A percentile compares a stretch with the other conserved stretches of the same genome.
These are phyloP conservation scores for Pseudozyma tsukubaensis DNA, from an alignment of 1,284 basidiomycete species.

Conservation along the genomic window DNA sequence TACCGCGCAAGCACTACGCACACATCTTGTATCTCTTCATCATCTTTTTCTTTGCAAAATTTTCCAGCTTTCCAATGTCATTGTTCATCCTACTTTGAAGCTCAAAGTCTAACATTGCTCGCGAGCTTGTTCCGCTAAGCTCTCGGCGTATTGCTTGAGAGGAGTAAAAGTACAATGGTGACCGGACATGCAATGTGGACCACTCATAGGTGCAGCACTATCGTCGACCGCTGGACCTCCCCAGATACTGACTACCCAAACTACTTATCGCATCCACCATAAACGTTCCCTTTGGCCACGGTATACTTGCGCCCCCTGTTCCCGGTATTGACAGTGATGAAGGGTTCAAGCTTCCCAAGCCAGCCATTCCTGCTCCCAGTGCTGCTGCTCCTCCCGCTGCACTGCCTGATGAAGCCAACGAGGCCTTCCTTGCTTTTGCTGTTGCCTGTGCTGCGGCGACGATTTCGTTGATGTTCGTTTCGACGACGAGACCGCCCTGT, in stretches of 20 bases:
- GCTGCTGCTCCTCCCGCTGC: conserved; percentile 7
- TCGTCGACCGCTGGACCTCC: conserved; percentile 30
- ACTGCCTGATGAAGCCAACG: conserved; percentile 13
- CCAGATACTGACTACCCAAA: conserved; percentile 46
- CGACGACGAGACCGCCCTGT: conserved; percentile 96
- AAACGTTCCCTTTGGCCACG: conserved; percentile 48
- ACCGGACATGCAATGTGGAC: background rate
- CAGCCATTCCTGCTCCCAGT: conserved; percentile 5
- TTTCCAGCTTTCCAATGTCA: conserved; percentile 13
- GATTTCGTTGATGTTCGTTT: conserved; percentile 95
- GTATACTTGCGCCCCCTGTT: conserved; percentile 13
- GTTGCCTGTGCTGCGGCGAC: conserved; percentile 72
- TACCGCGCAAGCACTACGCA: conserved; percentile 18
- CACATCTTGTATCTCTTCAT: conserved; percentile 1
- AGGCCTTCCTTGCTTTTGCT: conserved; percentile 35
- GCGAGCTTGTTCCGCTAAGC: background rate
- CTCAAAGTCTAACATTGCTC: background rate
- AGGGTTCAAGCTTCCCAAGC: conserved; percentile 24
- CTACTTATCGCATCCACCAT: conserved; percentile 49
- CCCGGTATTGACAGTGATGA: conserved; percentile 27
- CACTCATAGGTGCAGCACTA: conserved; percentile 1
- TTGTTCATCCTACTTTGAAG: background rate
- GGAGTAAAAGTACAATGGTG: conserved; percentile 24
- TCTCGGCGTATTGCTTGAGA: background rate
- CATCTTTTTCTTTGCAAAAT: conserved; percentile 16